phyloP scores from a whole-genome alignment of 78 protist species.

The Dictyostelium firmibasis region DNA sequence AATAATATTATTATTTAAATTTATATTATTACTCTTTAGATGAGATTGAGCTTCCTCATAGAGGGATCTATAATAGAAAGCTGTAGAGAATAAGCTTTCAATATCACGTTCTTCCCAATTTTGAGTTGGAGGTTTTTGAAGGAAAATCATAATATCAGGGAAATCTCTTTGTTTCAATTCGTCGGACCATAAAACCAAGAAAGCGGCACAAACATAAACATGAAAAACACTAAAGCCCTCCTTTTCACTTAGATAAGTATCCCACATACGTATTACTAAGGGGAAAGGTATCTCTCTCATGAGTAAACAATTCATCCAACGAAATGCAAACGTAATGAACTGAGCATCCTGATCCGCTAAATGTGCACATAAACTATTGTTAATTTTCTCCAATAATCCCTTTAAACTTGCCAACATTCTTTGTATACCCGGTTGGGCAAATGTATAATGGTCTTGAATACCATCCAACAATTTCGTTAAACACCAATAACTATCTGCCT shows the following conservation, averaged over 20 bases:
- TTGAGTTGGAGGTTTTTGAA: conserved; percentile 94
- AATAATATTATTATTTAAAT: conserved; percentile 13
- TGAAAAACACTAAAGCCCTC: conserved; percentile 86
- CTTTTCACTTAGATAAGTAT: conserved; percentile 89
- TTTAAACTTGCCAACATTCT: conserved; percentile 79
- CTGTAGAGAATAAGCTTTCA: conserved; percentile 83
- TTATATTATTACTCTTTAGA: conserved; percentile 42
- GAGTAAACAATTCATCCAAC: conserved; percentile 98
- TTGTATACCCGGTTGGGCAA: conserved; percentile 96
- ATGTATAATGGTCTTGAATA: conserved; percentile 96
- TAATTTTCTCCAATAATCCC: conserved; percentile 80
- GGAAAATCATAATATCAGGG: conserved; percentile 82
- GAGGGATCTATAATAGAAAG: conserved; percentile 42
- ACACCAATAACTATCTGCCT: conserved; percentile 98
- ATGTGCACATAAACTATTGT: conserved; percentile 80
- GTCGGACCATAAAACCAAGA: conserved; percentile 84
- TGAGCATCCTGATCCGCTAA: conserved; percentile 77
- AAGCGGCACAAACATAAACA: conserved; percentile 97
- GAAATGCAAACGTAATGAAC: conserved; percentile 95
- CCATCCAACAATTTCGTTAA: conserved; percentile 87
- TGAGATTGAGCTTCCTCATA: conserved; percentile 70
- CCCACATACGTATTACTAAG: conserved; percentile 88
- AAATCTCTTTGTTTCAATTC: conserved; percentile 86
- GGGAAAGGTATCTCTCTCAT: conserved; percentile 92
- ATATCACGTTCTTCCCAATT: conserved; percentile 90